Evolutionary conservation across 164 flowering plant species (phyloP).

Genomic region (Magnolia sinica): DNA sequence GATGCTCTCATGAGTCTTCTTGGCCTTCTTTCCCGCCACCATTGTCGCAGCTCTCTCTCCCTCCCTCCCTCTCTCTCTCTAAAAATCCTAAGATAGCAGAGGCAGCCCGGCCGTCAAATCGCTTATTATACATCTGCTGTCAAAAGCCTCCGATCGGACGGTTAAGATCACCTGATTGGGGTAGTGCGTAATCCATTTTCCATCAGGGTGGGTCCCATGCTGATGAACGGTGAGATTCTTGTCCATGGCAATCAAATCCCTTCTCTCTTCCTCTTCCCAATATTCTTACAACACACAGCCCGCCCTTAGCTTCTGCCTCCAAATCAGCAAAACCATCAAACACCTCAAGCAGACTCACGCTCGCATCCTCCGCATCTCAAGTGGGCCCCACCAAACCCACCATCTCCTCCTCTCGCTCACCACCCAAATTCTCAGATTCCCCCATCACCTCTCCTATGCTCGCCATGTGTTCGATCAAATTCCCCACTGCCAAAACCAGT

Average conservation of each 20-base stretch:
- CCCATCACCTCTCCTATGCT: conserved; percentile 8
- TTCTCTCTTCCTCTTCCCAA: conserved; percentile 2
- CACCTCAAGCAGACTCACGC: conserved; percentile 36
- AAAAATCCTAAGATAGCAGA: too few species aligned
- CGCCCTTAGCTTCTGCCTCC: conserved; percentile 20
- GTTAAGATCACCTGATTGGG: too few species aligned
- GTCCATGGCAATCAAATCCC: conserved; percentile 12
- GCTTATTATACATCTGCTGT: too few species aligned
- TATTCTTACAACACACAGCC: conserved; percentile 11
- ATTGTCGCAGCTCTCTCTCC: too few species aligned
- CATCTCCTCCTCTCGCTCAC: conserved; percentile 18
- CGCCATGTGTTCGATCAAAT: conserved; percentile 12
- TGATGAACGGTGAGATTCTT: background rate
- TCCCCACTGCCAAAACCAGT: conserved; percentile 7
- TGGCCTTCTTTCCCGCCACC: too few species aligned
- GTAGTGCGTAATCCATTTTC: background rate
- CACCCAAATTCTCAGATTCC: conserved; percentile 19
- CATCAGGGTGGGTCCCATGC: background rate
- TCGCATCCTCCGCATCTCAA: conserved; percentile 21
- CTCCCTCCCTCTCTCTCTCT: too few species aligned
- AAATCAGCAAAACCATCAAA: conserved; percentile 20
- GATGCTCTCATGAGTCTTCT: conserved; percentile 84
- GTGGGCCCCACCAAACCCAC: conserved; percentile 12
- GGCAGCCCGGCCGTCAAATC: too few species aligned
- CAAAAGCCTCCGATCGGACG: too few species aligned